phyloP scores from a whole-genome alignment of 2,329 filamentous ascomycete species.

The Dryadomyces sulphureus region DNA sequence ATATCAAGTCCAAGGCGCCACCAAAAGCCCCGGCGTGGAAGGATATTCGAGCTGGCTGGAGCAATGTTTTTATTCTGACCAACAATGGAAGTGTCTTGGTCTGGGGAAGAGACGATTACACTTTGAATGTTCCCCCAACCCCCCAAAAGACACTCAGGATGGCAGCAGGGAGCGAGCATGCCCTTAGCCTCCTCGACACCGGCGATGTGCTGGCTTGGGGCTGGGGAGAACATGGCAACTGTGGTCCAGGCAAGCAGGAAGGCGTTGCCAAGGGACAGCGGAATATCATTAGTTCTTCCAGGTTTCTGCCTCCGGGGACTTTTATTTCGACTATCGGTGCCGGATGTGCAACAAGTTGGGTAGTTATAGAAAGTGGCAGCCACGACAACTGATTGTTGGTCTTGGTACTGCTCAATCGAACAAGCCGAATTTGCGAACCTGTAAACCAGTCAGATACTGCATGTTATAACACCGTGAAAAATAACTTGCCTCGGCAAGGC shows the following conservation, averaged over 20 bases:
- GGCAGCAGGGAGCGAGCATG: conserved; percentile 83
- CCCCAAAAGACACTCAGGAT: conserved; percentile 41
- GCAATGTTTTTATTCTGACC: conserved; percentile 58
- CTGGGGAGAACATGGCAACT: conserved; percentile 97
- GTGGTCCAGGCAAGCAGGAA: conserved; percentile 44
- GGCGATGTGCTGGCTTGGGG: conserved; percentile 73
- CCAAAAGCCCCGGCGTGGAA: conserved; percentile 40
- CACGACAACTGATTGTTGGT: neutral
- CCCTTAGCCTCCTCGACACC: conserved; percentile 51
- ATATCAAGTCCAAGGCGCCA: conserved; percentile 44
- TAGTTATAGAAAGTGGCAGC: conserved; percentile 19
- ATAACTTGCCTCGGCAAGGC: conserved; percentile 50
- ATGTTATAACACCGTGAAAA: conserved; percentile 10
- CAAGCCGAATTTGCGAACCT: conserved; percentile 19
- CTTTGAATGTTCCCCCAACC: conserved; percentile 58
- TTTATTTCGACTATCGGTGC: conserved; percentile 52
- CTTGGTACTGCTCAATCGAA: conserved; percentile 12
- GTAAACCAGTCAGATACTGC: conserved; percentile 15
- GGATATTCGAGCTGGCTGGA: conserved; percentile 67
- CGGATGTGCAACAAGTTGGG: conserved; percentile 85
- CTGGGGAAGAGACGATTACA: conserved; percentile 79
- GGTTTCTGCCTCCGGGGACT: conserved; percentile 33
- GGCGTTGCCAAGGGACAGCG: conserved; percentile 53
- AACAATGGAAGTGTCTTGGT: conserved; percentile 44
- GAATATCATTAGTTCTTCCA: conserved; percentile 49